A percentile compares a stretch with the other conserved stretches of the same genome.
Conservation (phyloP, 2,329 filamentous ascomycete genomes). For the Pyrenophora teres region DNA sequence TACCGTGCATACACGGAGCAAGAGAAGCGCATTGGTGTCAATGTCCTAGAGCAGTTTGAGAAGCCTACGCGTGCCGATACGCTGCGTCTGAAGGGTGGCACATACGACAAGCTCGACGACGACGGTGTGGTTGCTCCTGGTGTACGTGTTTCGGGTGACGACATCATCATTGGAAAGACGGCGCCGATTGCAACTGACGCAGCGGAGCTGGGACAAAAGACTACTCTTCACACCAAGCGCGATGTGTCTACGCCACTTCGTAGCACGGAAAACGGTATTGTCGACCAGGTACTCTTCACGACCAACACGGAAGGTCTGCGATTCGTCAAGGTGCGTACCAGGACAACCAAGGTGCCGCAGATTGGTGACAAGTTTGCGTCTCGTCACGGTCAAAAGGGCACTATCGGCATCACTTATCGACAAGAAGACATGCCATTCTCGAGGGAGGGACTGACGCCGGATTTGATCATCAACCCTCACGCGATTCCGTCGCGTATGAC, state of each 20-base stretch:
- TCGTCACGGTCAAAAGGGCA: conserved; percentile 98
- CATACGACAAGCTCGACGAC: conserved; percentile 96
- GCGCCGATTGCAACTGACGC: conserved; percentile 91
- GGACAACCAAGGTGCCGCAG: conserved; percentile 97
- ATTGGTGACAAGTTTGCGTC: conserved; percentile 99
- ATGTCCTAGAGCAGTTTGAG: conserved; percentile 91
- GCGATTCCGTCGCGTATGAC: conserved; percentile 99
- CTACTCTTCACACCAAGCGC: conserved; percentile 86
- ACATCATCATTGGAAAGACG: conserved; percentile 99
- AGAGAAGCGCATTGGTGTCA: conserved; percentile 94
- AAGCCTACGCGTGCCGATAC: conserved; percentile 90
- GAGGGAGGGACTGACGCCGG: conserved; percentile 84
- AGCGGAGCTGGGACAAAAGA: conserved; percentile 90
- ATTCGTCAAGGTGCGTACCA: conserved; percentile 96
- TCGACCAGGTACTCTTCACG: conserved; percentile 90
- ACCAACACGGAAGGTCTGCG: conserved; percentile 93
- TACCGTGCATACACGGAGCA: conserved; percentile 97
- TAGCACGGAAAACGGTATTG: conserved; percentile 94
- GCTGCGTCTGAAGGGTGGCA: conserved; percentile 88
- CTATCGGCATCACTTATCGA: conserved; percentile 96
- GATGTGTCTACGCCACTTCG: conserved; percentile 94
- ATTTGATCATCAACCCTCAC: conserved; percentile 98
- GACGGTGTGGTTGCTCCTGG: conserved; percentile 95
- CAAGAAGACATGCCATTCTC: conserved; percentile 99
- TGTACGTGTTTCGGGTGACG: conserved; percentile 92